Base-by-base conservation (phyloP, 2,329 filamentous ascomycete genomes). In the Xylariaceae sp. region DNA sequence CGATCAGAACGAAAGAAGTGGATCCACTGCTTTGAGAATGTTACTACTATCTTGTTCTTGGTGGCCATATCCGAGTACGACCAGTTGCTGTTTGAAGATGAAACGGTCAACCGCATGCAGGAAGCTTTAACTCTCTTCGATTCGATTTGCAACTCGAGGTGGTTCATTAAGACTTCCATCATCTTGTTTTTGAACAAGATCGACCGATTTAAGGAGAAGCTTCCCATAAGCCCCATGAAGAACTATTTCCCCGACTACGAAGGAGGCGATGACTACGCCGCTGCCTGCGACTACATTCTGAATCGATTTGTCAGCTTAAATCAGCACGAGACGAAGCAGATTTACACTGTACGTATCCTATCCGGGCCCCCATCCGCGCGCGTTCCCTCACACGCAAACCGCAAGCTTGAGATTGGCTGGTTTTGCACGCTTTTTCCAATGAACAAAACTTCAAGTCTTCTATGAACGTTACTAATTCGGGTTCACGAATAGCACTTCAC, bases 291-390 rank as follows among this genome's bases (percentile, higher is more conserved):
- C 74, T 99, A 99, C 77, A 97, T 99, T 68, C 83, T 99, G 60
- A 97, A 97, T 81, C 85, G 94, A 71, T 99, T 99, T 74, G 94
- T 97, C 67, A 94, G 89, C 71, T 79, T 99, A 71, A 99, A 99
- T 78, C 94, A 97, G 76, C 92, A 96, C 72, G 94, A 97, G 79
- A 96, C 91, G 53, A 99, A 99, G 81, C 94, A 99, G 74, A 97
- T 99, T 73, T 99, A 99, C 80, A 99, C 57, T 45, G 55, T 60
- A 55, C 32, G 57, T 11, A 27, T 27, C 11, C n/a, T 19, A 6
- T 34, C 11, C 30, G 1, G 30, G 1, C 12, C 27, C 29, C 5
- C 12, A 3, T 26, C 9, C 30, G 19, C 19, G 19, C 19, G 19
- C 1, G 19, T 19, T 19, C 19, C 19, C 19, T 1, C 1, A 19